Percentiles rank a stretch among this genome's conserved stretches.
These are phyloP conservation scores for Penicillium salamii DNA, from an alignment of 495 filamentous ascomycete species.

Conservation along the genomic window DNA sequence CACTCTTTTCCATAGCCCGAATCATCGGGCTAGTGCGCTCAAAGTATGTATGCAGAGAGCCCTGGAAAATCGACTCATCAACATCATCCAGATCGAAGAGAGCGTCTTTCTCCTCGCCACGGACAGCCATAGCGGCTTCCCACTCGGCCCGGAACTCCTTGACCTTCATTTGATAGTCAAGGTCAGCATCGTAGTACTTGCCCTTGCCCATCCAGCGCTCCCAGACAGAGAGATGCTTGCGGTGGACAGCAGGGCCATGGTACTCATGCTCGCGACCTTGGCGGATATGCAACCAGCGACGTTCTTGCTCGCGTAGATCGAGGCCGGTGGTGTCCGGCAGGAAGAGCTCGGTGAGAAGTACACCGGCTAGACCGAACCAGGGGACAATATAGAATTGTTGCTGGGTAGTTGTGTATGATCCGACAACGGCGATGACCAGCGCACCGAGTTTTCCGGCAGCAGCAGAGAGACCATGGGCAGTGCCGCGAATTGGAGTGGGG, in stretches of 20 bases:
- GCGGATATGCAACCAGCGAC: slow-evolving; percentile 78
- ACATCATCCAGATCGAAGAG: slow-evolving; percentile 33
- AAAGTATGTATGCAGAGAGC: slow-evolving; percentile 48
- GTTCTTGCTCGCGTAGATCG: slow-evolving; percentile 91
- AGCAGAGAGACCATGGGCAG: slow-evolving; percentile 85
- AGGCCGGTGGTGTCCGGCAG: slow-evolving; percentile 90
- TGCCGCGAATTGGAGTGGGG: slow-evolving; percentile 84
- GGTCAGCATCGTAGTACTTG: slow-evolving; percentile 73
- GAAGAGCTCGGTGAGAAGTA: slow-evolving; percentile 73
- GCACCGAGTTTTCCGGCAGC: slow-evolving; percentile 82
- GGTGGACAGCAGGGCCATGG: slow-evolving; percentile 84
- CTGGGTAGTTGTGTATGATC: slow-evolving; percentile 79
- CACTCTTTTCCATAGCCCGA: slow-evolving; percentile 41
- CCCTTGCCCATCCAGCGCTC: slow-evolving; percentile 68
- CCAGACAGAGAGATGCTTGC: slow-evolving; percentile 78
- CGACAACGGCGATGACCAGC: slow-evolving; percentile 73
- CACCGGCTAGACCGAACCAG: slow-evolving; percentile 85
- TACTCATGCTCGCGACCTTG: slow-evolving; percentile 72
- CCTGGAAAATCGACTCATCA: slow-evolving; percentile 42
- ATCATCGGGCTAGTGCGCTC: slow-evolving; percentile 52
- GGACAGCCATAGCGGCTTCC: slow-evolving; percentile 52
- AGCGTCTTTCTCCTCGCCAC: slow-evolving; percentile 43
- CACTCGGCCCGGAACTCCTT: slow-evolving; percentile 72
- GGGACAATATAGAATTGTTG: slow-evolving; percentile 83
- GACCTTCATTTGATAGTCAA: slow-evolving; percentile 75